Conservation (phyloP, 805 yeast genomes). For the Phaffomyces thermotolerans region DNA sequence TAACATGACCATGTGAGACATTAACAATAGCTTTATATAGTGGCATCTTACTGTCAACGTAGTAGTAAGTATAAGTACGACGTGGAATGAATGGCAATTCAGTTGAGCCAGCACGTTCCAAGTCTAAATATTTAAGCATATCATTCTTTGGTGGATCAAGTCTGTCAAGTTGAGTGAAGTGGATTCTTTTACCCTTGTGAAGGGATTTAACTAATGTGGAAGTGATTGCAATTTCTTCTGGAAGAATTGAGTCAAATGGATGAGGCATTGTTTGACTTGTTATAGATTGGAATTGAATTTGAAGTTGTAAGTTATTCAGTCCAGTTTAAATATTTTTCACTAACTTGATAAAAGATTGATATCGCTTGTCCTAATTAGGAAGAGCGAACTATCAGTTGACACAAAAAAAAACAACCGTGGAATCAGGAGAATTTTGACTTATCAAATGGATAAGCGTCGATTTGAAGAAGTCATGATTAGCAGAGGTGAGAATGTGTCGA, state of each 20-base stretch:
- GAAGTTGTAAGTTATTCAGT: too few species aligned
- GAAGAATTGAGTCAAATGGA: constrained; percentile 55
- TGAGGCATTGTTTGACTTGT: too few species aligned
- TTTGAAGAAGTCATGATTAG: too few species aligned
- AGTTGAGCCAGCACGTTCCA: constrained; percentile 47
- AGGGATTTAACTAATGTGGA: constrained; percentile 55
- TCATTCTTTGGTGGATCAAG: constrained; percentile 74
- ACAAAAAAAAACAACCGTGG: too few species aligned
- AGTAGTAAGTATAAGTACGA: constrained; percentile 62
- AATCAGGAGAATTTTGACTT: too few species aligned
- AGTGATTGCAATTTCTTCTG: constrained; percentile 50
- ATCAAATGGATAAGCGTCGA: too few species aligned
- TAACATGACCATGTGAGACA: constrained; percentile 52
- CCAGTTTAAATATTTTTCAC: too few species aligned
- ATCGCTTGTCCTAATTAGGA: too few species aligned
- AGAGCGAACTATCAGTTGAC: too few species aligned
- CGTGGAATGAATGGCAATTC: constrained; percentile 55
- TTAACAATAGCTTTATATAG: constrained; percentile 71
- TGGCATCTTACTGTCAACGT: constrained; percentile 39
- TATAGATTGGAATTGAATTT: too few species aligned
- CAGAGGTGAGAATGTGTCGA: too few species aligned
- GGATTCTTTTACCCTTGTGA: constrained; percentile 46
- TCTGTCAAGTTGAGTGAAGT: constrained; percentile 60
- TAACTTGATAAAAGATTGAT: too few species aligned
- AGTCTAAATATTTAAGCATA: constrained; percentile 59